Evolutionary conservation across 1,284 basidiomycete species (phyloP).

Genomic region (Polyporus tsugae): DNA sequence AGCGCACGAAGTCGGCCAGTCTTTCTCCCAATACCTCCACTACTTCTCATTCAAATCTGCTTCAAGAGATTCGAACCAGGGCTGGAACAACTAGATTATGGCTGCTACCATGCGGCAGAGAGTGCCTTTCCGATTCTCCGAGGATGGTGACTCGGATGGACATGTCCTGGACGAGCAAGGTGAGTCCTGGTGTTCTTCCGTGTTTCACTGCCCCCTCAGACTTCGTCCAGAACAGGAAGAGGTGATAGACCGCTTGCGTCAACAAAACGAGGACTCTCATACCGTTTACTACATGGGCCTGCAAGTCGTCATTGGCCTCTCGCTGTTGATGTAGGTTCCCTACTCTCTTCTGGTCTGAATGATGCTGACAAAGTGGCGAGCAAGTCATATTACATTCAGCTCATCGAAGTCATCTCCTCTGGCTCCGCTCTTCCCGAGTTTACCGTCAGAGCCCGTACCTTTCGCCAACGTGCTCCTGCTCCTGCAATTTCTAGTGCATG

Average conservation of each 20-base stretch:
- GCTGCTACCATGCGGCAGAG: conserved; percentile 36
- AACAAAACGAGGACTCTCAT: conserved; percentile 33
- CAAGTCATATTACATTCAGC: conserved; percentile 36
- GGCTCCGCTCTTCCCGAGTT: conserved; percentile 29
- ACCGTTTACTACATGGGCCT: conserved; percentile 32
- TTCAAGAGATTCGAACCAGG: not conserved
- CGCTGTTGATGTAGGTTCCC: conserved; percentile 37
- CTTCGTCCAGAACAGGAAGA: conserved; percentile 40
- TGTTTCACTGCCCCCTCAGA: not conserved
- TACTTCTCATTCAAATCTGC: too few species aligned
- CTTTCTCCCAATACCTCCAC: not conserved
- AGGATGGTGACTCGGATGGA: conserved; percentile 30
- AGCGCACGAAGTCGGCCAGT: too few species aligned
- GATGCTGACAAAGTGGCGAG: not conserved
- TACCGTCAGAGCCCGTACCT: conserved; percentile 29
- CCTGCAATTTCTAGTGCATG: conserved; percentile 37
- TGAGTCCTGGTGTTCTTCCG: conserved; percentile 11
- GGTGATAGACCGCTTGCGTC: conserved; percentile 37
- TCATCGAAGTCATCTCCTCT: conserved; percentile 36
- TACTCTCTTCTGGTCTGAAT: not conserved
- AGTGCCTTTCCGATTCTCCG: conserved; percentile 38
- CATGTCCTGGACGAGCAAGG: conserved; percentile 44
- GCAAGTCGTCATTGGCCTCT: conserved; percentile 36
- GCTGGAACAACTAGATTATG: conserved; percentile 2
- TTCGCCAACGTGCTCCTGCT: conserved; percentile 30